Evolutionary conservation across 78 protist species (phyloP).

Genomic region (Dictyostelium brefeldianum): DNA sequence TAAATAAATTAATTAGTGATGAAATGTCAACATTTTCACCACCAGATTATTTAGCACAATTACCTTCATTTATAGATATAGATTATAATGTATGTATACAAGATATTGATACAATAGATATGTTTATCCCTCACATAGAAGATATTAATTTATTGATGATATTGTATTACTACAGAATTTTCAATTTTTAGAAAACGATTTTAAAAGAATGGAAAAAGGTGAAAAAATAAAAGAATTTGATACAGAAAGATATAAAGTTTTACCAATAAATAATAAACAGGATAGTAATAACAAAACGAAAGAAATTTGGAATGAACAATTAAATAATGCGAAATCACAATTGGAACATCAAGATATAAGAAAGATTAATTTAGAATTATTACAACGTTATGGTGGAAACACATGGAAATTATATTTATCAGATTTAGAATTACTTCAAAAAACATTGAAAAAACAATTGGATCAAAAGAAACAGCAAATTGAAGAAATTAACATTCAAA

Average conservation of each 20-base stretch:
- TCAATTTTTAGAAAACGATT: slow-evolving; percentile 52
- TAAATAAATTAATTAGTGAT: slow-evolving; percentile 52
- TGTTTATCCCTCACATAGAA: too few species aligned
- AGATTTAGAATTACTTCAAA: slow-evolving; percentile 22
- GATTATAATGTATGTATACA: slow-evolving; percentile 39
- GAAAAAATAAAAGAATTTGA: slow-evolving; percentile 19
- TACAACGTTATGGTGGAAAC: slow-evolving; percentile 35
- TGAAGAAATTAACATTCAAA: slow-evolving; percentile 49
- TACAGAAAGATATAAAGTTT: slow-evolving; percentile 35
- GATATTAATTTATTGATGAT: too few species aligned
- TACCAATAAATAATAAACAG: not conserved
- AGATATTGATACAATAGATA: not conserved
- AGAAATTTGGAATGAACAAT: slow-evolving; percentile 18
- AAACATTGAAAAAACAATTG: slow-evolving; percentile 5
- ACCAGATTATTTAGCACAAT: slow-evolving; percentile 63
- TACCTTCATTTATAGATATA: slow-evolving; percentile 34
- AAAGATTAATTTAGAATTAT: slow-evolving; percentile 37
- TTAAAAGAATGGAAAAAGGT: slow-evolving; percentile 37
- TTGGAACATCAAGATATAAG: slow-evolving; percentile 65
- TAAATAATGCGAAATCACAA: slow-evolving; percentile 74
- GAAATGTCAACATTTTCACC: slow-evolving; percentile 64
- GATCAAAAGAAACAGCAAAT: not conserved
- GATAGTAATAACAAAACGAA: not conserved
- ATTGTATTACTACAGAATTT: too few species aligned
- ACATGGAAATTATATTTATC: slow-evolving; percentile 36